phyloP scores from a whole-genome alignment of 257 asterid genomes.

The Penstemon davidsonii region DNA sequence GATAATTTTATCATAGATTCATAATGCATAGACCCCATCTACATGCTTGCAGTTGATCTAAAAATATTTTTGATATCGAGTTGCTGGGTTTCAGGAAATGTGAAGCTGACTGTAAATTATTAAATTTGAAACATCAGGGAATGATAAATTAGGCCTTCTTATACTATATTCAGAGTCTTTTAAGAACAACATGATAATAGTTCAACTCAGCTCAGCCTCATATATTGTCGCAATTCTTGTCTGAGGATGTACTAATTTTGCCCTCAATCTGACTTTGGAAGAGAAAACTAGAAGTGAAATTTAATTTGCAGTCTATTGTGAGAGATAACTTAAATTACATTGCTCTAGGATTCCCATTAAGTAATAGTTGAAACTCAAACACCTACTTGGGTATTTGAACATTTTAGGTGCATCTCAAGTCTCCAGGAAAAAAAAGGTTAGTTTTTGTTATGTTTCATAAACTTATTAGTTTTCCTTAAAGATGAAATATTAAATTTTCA shows the following conservation, averaged over 20 bases:
- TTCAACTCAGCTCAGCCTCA: background rate
- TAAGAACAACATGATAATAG: background rate
- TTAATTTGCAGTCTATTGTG: background rate
- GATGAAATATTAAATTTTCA: background rate
- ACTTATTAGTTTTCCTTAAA: background rate
- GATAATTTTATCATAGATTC: too few species aligned
- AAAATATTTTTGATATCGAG: background rate
- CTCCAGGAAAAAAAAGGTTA: background rate
- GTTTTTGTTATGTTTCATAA: background rate
- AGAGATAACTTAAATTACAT: background rate
- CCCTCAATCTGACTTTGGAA: background rate
- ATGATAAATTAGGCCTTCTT: background rate
- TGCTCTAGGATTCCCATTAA: background rate
- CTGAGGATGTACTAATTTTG: too few species aligned
- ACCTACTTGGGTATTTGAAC: conserved; percentile 2
- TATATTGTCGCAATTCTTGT: too few species aligned
- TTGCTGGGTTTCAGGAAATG: background rate
- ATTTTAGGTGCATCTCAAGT: background rate
- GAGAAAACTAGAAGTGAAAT: background rate
- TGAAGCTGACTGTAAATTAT: background rate
- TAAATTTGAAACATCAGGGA: background rate
- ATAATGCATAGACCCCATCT: background rate
- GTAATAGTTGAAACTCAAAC: background rate
- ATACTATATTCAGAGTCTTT: background rate
- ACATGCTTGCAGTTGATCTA: background rate